Evolutionary conservation across 2,329 filamentous ascomycete species (phyloP).

Genomic region (Pseudogymnoascus sp.): DNA sequence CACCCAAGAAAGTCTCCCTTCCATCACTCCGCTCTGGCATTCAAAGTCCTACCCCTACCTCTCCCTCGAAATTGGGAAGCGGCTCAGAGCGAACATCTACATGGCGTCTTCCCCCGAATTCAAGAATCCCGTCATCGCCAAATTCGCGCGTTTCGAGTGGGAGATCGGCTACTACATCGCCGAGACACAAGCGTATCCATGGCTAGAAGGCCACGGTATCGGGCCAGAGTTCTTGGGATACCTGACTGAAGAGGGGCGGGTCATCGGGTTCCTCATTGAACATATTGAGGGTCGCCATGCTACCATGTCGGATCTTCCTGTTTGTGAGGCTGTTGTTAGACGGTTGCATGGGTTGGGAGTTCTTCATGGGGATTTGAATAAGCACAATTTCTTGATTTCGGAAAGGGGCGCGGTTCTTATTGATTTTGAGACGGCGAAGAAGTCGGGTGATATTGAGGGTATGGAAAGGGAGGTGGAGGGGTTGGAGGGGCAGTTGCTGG

Average conservation of each 20-base stretch:
- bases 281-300: slow-evolving; percentile 24
- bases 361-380: slow-evolving; percentile 31
- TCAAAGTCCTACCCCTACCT: too few relatives aligned
- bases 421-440: slow-evolving; percentile 27
- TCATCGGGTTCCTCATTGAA: slow-evolving; percentile 29
- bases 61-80: too few relatives aligned
- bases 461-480: slow-evolving; percentile 12
- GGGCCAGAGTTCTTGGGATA: too few relatives aligned
- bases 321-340: slow-evolving; percentile 23
- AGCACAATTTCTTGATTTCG: slow-evolving; percentile 30
- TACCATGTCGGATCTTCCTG: slow-evolving; percentile 22
- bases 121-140: too few relatives aligned
- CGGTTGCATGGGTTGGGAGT: slow-evolving; percentile 30
- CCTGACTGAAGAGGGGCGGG: slow-evolving; percentile 26
- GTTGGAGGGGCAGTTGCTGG: slow-evolving; percentile 11
- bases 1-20: slow-evolving; percentile 23
- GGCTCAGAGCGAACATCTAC: too few relatives aligned
- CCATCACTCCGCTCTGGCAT: slow-evolving; percentile 28
- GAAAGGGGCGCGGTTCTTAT: slow-evolving; percentile 24
- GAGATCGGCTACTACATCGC: too few relatives aligned
- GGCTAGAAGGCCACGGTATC: too few relatives aligned
- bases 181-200: too few relatives aligned
- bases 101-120: too few relatives aligned
- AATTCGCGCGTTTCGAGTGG: too few relatives aligned
- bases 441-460: slow-evolving; percentile 5